Percentiles rank a stretch among this genome's conserved stretches.
These are phyloP conservation scores for bread wheat (Triticum aestivum) DNA, from an alignment of 176 grass and related monocot species.

Conservation along the genomic window DNA sequence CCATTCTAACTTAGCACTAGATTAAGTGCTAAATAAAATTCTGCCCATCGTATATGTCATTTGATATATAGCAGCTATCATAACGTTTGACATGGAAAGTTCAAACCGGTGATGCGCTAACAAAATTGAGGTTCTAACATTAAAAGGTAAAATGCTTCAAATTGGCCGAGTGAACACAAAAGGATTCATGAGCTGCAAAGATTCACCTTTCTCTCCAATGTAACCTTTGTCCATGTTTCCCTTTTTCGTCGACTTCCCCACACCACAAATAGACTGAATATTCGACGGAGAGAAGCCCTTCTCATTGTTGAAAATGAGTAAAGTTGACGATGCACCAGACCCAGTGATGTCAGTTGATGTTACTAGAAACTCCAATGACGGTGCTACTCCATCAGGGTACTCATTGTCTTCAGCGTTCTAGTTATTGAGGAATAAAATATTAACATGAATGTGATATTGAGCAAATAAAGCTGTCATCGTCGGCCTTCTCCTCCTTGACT, in stretches of 20 bases:
- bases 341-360: conserved; percentile 55
- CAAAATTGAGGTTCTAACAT: neutral
- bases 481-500: no score
- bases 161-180: neutral
- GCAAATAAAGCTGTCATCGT: neutral
- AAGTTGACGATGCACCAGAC: conserved; percentile 51
- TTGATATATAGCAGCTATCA: neutral
- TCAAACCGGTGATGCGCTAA: neutral
- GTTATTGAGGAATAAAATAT: conserved; percentile 3
- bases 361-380: conserved; percentile 56
- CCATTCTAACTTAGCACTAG: neutral
- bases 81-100: neutral
- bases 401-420: conserved; percentile 78
- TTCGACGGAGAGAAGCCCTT: conserved; percentile 50
- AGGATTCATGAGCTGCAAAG: neutral
- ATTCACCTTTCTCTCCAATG: conserved; percentile 72
- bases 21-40: neutral
- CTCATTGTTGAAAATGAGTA: conserved; percentile 75
- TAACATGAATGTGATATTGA: neutral
- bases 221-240: conserved; percentile 47
- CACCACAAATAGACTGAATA: conserved; percentile 59
- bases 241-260: conserved; percentile 73
- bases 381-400: conserved; percentile 47
- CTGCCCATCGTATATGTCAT: neutral
- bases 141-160: neutral